Evolutionary conservation across 352 stramenopile species (phyloP), one percentile per base, ranked within the genome.

Genomic region (Bremia lactucae): DNA sequence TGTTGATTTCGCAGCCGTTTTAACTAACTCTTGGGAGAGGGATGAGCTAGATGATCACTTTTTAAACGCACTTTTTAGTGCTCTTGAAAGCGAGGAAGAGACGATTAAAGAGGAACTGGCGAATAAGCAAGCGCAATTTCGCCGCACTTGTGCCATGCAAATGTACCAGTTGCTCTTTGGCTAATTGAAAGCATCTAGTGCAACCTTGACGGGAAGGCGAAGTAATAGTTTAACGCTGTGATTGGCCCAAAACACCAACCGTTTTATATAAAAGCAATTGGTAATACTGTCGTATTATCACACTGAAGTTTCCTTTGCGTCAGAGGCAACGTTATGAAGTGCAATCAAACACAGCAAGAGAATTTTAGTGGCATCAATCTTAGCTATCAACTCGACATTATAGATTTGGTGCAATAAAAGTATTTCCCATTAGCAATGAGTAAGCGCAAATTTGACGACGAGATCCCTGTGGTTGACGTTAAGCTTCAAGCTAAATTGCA

Each of bases 11-110:
- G 63, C 70, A 4, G 57, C 57, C 7, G 22, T 64, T 3, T 62
- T 80, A 14, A 65, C 58, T 0, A 41, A 59, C 11, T 62, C 26
- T 16, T 83, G 71, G 71, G 71, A 83, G n/a, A 38, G 44, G 14
- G 41, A 44, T 22, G 41, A 48, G n/a, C 19, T 48, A 14, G 50
- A 55, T 15, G 20, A 20, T 20, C 47, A 53, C 36, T 51, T 63
- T n/a, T 33, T 59, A 9, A 16, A 15, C 16, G 49, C 55, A 10
- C 13, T 79, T 9, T 80, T 83, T 37, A 22, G 31, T 8, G 55
- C 46, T 21, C 46, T 83, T 19, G 46, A 42, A n/a, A 53, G 58
- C 7, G 47, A 62, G 2, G 60, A 69, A 49, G 60, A 72, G 5
- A 21, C 29, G 28, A 64, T 76, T 16, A 72, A 65, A 19, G 18